Percentiles rank a stretch among this genome's conserved stretches.
phyloP scores from a whole-genome alignment of 192 early-diverging fungal genomes.

The Kappamyces sp. region DNA sequence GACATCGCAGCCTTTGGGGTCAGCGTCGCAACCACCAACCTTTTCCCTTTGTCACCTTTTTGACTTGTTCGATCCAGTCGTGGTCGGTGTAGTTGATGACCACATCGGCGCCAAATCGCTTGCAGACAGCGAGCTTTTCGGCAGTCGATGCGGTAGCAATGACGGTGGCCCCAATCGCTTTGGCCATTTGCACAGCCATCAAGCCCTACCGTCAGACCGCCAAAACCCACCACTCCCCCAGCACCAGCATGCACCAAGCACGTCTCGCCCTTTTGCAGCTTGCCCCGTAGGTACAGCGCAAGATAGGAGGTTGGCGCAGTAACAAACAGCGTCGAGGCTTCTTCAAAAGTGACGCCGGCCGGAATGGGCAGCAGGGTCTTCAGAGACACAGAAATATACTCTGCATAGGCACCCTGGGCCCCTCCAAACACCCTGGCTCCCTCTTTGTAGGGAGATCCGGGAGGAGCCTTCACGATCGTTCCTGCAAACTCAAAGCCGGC shows the following conservation, averaged over 20 bases:
- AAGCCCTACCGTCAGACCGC: slow-evolving; percentile 36
- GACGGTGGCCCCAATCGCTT: slow-evolving; percentile 49
- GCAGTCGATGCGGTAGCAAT: slow-evolving; percentile 73
- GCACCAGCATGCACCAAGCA: slow-evolving; percentile 31
- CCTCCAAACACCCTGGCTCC: slow-evolving; percentile 79
- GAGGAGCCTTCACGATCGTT: slow-evolving; percentile 13
- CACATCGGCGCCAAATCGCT: slow-evolving; percentile 63
- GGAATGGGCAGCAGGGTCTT: slow-evolving; percentile 58
- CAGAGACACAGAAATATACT: slow-evolving; percentile 51
- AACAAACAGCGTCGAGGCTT: slow-evolving; percentile 72
- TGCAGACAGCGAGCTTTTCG: slow-evolving; percentile 62
- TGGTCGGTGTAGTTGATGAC: slow-evolving; percentile 70
- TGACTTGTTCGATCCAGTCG: slow-evolving; percentile 62
- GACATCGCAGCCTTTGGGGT: slow-evolving; percentile 64
- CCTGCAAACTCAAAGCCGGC: slow-evolving; percentile 34
- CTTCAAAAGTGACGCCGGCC: slow-evolving; percentile 57
- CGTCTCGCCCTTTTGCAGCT: slow-evolving; percentile 41
- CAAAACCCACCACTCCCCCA: slow-evolving; percentile 41
- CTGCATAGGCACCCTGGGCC: slow-evolving; percentile 66
- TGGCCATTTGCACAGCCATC: slow-evolving; percentile 80
- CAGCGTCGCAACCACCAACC: slow-evolving; percentile 7
- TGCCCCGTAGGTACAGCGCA: slow-evolving; percentile 62
- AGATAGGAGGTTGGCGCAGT: slow-evolving; percentile 80
- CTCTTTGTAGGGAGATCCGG: slow-evolving; percentile 32
- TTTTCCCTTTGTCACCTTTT: slow-evolving; percentile 47